Evolutionary conservation across 2,329 filamentous ascomycete species (phyloP), one percentile per base, ranked within the genome.

Genomic region (Fusarium duplospermum): DNA sequence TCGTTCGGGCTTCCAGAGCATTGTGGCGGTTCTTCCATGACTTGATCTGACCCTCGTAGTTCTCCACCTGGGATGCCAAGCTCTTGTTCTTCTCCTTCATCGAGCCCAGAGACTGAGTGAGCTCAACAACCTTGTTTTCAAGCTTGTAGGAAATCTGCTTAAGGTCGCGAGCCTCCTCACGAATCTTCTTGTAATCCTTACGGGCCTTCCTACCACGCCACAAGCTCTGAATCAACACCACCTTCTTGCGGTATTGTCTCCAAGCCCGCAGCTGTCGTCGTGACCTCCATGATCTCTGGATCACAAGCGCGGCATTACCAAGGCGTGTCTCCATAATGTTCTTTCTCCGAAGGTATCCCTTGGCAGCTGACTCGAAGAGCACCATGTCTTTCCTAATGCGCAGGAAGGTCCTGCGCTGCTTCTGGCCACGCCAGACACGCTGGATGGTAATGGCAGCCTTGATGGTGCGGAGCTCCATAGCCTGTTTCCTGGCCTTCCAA

Each of bases 101-200:
- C 11, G 94, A 92, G 75, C 96, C 95, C 78, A 99, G 85, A 59
- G 93, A 94, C 83, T 99, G 96, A 1, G 96, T 99, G 80, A 99
- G 89, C 86, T 99, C 96, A 72, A 99, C 94, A 72, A 99, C 96
- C 91, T 99, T 99, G 89, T 99, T 98, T 84, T 99, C 96, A 78
- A 99, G 87, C 87, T 98, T 98, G 88, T 99, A 99, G 3, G 96
- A 98, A 77, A 99, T 99, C 84, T 98, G 96, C 88, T 98, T 98
- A 82, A 99, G 90, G 86, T 99, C 97, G 81, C 96, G 93, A 75
- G 96, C 96, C 84, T 99, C 96, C 84, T 98, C 95, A 76, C 96
- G 94, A 71, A 97, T 86, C 77, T 87, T 91, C 90, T 98, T 98
- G 88, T 99, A 99, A 58, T 90, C 92, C 76, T 89, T 90, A 75